A percentile compares a stretch with the other conserved stretches of the same genome.
These are phyloP conservation scores for Aspergillus conjunctus DNA, from an alignment of 495 filamentous ascomycete species.

Conservation along the genomic window DNA sequence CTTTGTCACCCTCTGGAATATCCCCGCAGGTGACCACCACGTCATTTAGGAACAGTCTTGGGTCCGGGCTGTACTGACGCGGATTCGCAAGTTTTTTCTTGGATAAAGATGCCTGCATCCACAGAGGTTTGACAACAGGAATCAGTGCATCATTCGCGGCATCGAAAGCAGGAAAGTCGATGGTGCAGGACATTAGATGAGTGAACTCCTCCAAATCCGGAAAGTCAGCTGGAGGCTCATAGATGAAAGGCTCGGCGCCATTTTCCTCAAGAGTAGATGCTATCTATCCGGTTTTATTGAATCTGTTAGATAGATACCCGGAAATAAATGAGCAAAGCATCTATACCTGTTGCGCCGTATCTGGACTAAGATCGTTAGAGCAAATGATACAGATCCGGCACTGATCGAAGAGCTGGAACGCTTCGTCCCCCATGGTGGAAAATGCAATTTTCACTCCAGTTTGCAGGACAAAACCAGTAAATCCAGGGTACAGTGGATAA, in stretches of 20 bases:
- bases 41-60: conserved; percentile 83
- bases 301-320: conserved; percentile 1
- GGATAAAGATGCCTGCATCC: conserved; percentile 69
- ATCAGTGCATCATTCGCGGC: conserved; percentile 71
- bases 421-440: conserved; percentile 37
- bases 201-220: conserved; percentile 64
- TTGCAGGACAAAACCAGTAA: neutral
- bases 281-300: conserved; percentile 26
- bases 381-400: conserved; percentile 46
- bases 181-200: conserved; percentile 81
- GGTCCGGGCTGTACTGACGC: conserved; percentile 86
- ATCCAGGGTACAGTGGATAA: neutral
- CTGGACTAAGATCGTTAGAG: conserved; percentile 50
- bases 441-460: neutral
- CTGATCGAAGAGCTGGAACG: conserved; percentile 44
- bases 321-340: conserved; percentile 1
- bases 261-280: conserved; percentile 48
- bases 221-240: conserved; percentile 45
- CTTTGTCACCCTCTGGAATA: conserved; percentile 85
- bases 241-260: conserved; percentile 54
- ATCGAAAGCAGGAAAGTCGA: conserved; percentile 84
- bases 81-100: conserved; percentile 74
- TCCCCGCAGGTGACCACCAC: conserved; percentile 76
- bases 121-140: conserved; percentile 80
- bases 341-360: conserved; percentile 47